These are phyloP conservation scores for Camptophora hylomeconis DNA, from an alignment of 2,329 filamentous ascomycete genomes.

Conservation along the genomic window DNA sequence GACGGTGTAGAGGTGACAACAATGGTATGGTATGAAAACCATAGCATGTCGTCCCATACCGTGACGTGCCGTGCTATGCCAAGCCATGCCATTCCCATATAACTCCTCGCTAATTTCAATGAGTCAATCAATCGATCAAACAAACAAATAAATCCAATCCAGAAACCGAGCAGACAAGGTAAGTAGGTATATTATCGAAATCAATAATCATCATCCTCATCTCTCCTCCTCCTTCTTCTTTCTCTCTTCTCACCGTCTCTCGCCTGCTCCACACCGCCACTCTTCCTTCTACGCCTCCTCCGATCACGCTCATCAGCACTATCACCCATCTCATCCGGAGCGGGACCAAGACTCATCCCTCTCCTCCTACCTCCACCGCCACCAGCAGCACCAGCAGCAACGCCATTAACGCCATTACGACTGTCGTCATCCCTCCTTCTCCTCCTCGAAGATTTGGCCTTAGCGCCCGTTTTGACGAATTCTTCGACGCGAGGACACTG, in stretches of 20 bases:
- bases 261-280: conserved; percentile 2
- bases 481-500: conserved; percentile 13
- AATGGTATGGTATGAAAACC: too few relatives aligned
- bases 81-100: too few relatives aligned
- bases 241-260: conserved; percentile 2
- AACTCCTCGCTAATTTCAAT: too few relatives aligned
- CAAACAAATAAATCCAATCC: too few relatives aligned
- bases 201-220: neutral
- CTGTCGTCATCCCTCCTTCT: conserved; percentile 6
- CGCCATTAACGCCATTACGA: neutral
- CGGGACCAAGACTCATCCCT: conserved; percentile 4
- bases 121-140: too few relatives aligned
- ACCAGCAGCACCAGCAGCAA: neutral
- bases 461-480: conserved; percentile 10
- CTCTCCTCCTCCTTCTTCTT: conserved; percentile 2
- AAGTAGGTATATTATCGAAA: too few relatives aligned
- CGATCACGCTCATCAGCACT: conserved; percentile 3
- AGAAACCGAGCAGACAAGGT: too few relatives aligned
- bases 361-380: conserved; percentile 7
- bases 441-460: conserved; percentile 12
- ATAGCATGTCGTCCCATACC: too few relatives aligned
- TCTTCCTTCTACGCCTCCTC: too few relatives aligned
- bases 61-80: too few relatives aligned
- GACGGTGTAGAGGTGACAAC: too few relatives aligned
- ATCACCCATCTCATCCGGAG: conserved; percentile 2